Percentiles rank a stretch among this genome's conserved stretches.
Evolutionary conservation across 1,139 yeast species (phyloP).

Genomic region (Pichia sp.): DNA sequence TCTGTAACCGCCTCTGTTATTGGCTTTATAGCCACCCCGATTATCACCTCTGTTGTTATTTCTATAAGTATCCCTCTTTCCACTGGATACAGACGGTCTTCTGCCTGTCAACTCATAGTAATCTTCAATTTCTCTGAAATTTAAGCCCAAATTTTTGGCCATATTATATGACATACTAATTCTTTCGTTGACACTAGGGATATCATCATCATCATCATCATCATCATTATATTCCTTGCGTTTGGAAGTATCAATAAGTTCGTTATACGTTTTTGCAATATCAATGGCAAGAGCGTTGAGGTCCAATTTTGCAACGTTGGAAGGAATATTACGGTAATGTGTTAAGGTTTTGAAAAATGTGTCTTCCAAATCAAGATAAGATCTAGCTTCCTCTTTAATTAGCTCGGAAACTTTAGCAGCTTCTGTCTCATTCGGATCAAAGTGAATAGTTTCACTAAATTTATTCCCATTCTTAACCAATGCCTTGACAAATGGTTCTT

Average conservation of each 20-base stretch:
- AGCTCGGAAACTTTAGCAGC: slow-evolving; percentile 24
- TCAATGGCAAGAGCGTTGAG: slow-evolving; percentile 19
- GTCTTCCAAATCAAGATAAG: slow-evolving; percentile 23
- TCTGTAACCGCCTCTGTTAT: slow-evolving; percentile 11
- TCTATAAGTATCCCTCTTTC: slow-evolving; percentile 6
- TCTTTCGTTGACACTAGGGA: slow-evolving; percentile 1
- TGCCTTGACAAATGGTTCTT: slow-evolving; percentile 39
- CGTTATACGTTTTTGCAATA: slow-evolving; percentile 13
- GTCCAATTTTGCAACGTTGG: slow-evolving; percentile 19
- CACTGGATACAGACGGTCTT: slow-evolving; percentile 5
- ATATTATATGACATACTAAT: slow-evolving; percentile 11
- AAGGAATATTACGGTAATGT: slow-evolving; percentile 29
- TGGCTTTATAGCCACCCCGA: neutral
- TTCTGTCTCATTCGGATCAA: slow-evolving; percentile 9
- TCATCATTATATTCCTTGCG: neutral
- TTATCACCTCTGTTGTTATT: slow-evolving; percentile 10
- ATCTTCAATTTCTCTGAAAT: slow-evolving; percentile 12
- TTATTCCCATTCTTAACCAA: slow-evolving; percentile 44
- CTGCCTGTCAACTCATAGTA: slow-evolving; percentile 12
- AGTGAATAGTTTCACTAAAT: slow-evolving; percentile 34
- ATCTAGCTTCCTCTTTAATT: slow-evolving; percentile 22
- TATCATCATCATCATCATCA: slow-evolving; percentile 5
- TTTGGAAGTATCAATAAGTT: slow-evolving; percentile 7
- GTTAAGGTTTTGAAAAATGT: slow-evolving; percentile 32
- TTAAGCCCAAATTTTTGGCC: slow-evolving; percentile 15